phyloP scores from a whole-genome alignment of 345 rosid species.

The Euphorbia peplus region DNA sequence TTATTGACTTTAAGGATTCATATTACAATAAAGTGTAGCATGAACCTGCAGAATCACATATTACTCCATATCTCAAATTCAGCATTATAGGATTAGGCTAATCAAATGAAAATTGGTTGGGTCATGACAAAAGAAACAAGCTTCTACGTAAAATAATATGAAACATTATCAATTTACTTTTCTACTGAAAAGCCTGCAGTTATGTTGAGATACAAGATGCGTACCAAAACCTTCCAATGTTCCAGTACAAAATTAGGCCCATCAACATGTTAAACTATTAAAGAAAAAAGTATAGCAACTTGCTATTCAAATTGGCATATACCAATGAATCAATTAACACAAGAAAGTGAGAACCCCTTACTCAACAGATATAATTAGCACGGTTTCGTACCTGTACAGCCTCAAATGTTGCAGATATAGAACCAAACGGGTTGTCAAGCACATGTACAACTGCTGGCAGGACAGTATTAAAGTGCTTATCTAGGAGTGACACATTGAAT shows the following conservation, averaged over 20 bases:
- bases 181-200: not conserved
- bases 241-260: not conserved
- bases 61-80: not conserved
- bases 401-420: constrained; percentile 57
- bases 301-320: not conserved
- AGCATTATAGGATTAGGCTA: not conserved
- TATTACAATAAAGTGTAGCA: not conserved
- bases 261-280: not conserved
- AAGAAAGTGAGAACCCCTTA: not conserved
- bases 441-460: constrained; percentile 50
- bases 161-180: not conserved
- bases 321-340: constrained; percentile 2
- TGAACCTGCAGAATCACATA: not conserved
- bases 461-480: constrained; percentile 31
- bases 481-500: constrained; percentile 29
- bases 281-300: not conserved
- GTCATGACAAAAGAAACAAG: not conserved
- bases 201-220: not conserved
- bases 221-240: not conserved
- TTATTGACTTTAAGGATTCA: not conserved
- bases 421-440: constrained; percentile 56
- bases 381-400: constrained; percentile 42
- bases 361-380: not conserved
- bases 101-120: not conserved
- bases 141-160: not conserved